Evolutionary conservation across 148 eudicot genomes (phyloP).

Genomic region (Rhododendron vialii): DNA sequence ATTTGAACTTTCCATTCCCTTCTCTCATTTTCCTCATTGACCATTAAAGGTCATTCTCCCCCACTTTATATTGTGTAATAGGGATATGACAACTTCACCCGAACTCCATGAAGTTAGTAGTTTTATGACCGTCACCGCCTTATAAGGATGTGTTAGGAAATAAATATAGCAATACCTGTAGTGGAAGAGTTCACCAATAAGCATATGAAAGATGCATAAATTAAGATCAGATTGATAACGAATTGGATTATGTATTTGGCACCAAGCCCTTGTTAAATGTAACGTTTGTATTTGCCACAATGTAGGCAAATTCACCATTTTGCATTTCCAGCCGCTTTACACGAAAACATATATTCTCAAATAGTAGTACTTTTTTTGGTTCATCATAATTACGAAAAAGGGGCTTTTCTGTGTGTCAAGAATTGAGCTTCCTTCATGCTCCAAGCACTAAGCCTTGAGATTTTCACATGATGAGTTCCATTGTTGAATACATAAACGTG

Average conservation of each 20-base stretch:
- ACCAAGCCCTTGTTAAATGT: neutral
- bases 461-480: slow-evolving; percentile 13
- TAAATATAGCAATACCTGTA: no score
- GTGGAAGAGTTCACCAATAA: no score
- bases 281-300: neutral
- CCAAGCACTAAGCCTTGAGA: slow-evolving; percentile 4
- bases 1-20: no score
- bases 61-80: no score
- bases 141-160: neutral
- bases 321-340: neutral
- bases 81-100: no score
- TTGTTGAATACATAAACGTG: slow-evolving; percentile 22
- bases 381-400: neutral
- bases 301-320: neutral
- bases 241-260: neutral
- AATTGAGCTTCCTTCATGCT: slow-evolving; percentile 7
- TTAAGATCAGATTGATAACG: neutral
- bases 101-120: neutral
- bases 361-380: neutral
- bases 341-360: neutral
- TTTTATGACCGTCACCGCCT: neutral
- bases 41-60: no score
- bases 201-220: neutral
- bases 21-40: no score
- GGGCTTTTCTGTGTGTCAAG: neutral